A percentile compares a stretch with the other conserved stretches of the same genome.
Conservation (phyloP, 1,139 yeast genomes). For the Kurtzmaniella quercitrusa region DNA sequence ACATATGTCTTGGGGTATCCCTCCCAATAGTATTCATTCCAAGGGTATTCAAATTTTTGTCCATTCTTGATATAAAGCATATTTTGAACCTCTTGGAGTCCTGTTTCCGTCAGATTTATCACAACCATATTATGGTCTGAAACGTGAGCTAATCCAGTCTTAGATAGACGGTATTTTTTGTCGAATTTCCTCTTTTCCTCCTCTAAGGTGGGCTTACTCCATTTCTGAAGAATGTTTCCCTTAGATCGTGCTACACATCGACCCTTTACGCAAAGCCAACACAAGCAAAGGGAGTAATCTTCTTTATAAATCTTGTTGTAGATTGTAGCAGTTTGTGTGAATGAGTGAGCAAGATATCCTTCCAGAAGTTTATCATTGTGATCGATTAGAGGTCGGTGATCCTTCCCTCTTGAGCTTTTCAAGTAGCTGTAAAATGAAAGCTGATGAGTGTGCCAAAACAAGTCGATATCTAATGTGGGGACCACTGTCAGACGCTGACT, state of each 20-base stretch:
- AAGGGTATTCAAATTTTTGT: neutral
- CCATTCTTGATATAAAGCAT: neutral
- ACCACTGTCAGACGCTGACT: conserved; percentile 5
- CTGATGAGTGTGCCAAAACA: conserved; percentile 31
- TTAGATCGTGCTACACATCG: neutral
- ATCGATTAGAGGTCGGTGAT: conserved; percentile 8
- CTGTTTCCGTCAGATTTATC: neutral
- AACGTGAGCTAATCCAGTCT: conserved; percentile 4
- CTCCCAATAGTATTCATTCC: neutral
- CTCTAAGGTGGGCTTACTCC: neutral
- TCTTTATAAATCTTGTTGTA: conserved; percentile 17
- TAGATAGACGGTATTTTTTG: neutral
- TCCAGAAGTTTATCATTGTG: conserved; percentile 15
- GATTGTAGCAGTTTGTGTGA: conserved; percentile 16
- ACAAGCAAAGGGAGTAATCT: conserved; percentile 24
- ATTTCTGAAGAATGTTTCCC: neutral
- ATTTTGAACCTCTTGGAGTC: neutral
- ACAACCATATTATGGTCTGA: conserved; percentile 5
- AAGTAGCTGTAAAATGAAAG: conserved; percentile 16
- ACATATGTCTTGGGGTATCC: neutral
- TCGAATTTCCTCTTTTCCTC: neutral
- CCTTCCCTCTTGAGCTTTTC: neutral
- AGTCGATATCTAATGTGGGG: conserved; percentile 28
- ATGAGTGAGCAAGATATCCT: conserved; percentile 16
- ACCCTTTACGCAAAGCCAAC: conserved; percentile 20